Conservation (phyloP, 441 rosid species). For the Populus hybrid region DNA sequence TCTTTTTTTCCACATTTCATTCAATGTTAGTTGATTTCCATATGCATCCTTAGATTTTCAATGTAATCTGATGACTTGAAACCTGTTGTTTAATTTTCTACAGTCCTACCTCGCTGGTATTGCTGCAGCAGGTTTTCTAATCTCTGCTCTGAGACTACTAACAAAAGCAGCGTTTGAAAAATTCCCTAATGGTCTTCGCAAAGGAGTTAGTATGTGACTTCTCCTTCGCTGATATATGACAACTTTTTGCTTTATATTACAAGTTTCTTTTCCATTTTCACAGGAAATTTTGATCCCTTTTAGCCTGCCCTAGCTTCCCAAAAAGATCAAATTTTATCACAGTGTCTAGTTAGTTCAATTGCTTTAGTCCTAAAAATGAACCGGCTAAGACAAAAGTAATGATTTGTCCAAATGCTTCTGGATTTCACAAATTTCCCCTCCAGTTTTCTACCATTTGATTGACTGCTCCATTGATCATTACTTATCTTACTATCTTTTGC, state of each 20-base stretch:
- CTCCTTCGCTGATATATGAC: neutral
- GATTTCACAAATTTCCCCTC: neutral
- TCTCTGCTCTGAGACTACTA: slow-evolving; percentile 70
- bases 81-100: neutral
- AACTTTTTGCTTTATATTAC: neutral
- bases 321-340: too few relatives aligned
- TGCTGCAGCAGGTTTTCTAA: slow-evolving; percentile 75
- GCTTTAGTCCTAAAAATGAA: too few relatives aligned
- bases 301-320: too few relatives aligned
- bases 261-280: neutral
- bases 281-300: neutral
- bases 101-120: slow-evolving; percentile 74
- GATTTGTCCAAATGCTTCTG: neutral
- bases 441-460: neutral
- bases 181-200: slow-evolving; percentile 46
- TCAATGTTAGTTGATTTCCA: neutral
- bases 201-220: slow-evolving; percentile 50
- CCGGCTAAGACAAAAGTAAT: too few relatives aligned
- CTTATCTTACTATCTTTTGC: slow-evolving; percentile 3
- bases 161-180: slow-evolving; percentile 78
- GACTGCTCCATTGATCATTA: neutral
- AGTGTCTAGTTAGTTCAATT: too few relatives aligned
- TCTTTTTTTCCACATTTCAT: neutral
- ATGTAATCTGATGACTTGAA: neutral
- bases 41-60: neutral